These are phyloP conservation scores for Alternaria incomplexa DNA, from an alignment of 2,329 filamentous ascomycete genomes.

Conservation along the genomic window DNA sequence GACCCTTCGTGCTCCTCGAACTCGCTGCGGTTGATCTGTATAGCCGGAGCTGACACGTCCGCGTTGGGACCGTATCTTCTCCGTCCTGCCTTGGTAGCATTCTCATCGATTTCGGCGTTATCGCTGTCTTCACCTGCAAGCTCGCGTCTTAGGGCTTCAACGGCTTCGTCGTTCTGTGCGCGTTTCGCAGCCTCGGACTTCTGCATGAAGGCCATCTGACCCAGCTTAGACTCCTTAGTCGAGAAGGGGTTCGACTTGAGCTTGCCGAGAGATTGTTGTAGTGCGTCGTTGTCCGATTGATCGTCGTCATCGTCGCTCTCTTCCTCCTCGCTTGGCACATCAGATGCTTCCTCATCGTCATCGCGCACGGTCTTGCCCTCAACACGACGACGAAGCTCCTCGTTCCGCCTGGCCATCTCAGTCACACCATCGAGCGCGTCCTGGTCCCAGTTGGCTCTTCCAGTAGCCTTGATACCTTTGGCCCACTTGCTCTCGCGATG, in stretches of 20 bases:
- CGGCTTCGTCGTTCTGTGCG: constrained; percentile 78
- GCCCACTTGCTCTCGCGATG: constrained; percentile 93
- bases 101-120: constrained; percentile 57
- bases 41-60: constrained; percentile 40
- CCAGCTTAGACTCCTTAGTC: constrained; percentile 69
- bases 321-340: constrained; percentile 56
- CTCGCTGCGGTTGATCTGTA: constrained; percentile 54
- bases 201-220: constrained; percentile 93
- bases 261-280: constrained; percentile 46
- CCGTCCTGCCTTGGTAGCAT: constrained; percentile 70
- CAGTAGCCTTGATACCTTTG: constrained; percentile 79
- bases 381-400: constrained; percentile 80
- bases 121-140: constrained; percentile 67
- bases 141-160: constrained; percentile 66
- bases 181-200: constrained; percentile 81
- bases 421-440: constrained; percentile 78
- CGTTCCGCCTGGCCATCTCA: constrained; percentile 81
- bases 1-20: constrained; percentile 66
- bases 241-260: constrained; percentile 57
- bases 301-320: constrained; percentile 65
- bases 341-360: constrained; percentile 55
- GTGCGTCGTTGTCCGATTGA: constrained; percentile 57
- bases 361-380: constrained; percentile 70
- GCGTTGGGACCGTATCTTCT: constrained; percentile 67
- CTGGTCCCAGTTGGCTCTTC: constrained; percentile 86